Evolutionary conservation across 1,139 yeast genomes (phyloP).

Genomic region (Debaryomycetaceae sp.): DNA sequence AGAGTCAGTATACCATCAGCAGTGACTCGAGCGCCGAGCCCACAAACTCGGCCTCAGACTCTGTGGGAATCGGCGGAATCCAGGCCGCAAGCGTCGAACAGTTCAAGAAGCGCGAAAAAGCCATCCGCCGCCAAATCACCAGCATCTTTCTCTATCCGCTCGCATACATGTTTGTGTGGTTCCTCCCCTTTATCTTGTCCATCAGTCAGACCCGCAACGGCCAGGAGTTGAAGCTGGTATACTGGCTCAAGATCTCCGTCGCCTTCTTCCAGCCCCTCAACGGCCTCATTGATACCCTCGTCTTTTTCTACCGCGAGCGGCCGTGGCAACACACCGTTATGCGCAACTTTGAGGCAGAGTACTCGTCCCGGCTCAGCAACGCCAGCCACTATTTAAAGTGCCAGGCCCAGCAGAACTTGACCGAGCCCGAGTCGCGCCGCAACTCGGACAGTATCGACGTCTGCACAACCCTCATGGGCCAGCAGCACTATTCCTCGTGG

Average conservation of each 20-base stretch:
- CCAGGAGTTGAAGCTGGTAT: slow-evolving; percentile 36
- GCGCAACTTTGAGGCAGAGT: slow-evolving; percentile 29
- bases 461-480: slow-evolving; percentile 14
- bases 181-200: slow-evolving; percentile 69
- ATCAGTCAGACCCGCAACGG: slow-evolving; percentile 48
- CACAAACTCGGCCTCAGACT: slow-evolving; percentile 6
- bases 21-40: slow-evolving; percentile 1
- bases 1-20: slow-evolving; percentile 4
- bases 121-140: slow-evolving; percentile 69
- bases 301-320: slow-evolving; percentile 64
- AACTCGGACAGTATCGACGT: slow-evolving; percentile 13
- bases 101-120: slow-evolving; percentile 49
- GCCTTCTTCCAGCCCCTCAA: slow-evolving; percentile 75
- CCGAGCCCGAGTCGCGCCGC: neutral
- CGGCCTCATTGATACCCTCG: slow-evolving; percentile 68
- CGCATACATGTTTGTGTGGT: slow-evolving; percentile 71
- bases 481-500: slow-evolving; percentile 20
- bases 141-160: slow-evolving; percentile 76
- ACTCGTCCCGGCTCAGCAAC: slow-evolving; percentile 16
- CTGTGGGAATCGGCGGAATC: slow-evolving; percentile 15
- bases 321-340: slow-evolving; percentile 56
- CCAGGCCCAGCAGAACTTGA: neutral
- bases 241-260: slow-evolving; percentile 57
- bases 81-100: slow-evolving; percentile 51
- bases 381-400: slow-evolving; percentile 4